Conservation (phyloP, 2,329 filamentous ascomycete species). For the Pseudogymnoascus sp. region DNA sequence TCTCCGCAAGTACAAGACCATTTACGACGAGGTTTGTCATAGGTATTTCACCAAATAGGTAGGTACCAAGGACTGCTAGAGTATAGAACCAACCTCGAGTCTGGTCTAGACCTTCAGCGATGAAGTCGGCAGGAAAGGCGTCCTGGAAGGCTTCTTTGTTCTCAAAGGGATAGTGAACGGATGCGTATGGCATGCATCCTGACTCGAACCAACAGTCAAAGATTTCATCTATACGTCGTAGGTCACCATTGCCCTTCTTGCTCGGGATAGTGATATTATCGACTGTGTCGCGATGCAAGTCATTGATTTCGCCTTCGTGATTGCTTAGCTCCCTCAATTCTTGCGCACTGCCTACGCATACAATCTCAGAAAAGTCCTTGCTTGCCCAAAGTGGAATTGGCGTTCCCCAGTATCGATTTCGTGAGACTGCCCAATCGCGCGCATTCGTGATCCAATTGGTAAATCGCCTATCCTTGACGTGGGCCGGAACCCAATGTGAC, state of each 20-base stretch:
- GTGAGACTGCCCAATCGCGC: slow-evolving; percentile 89
- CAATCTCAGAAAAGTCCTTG: slow-evolving; percentile 76
- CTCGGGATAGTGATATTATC: slow-evolving; percentile 92
- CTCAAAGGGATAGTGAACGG: slow-evolving; percentile 86
- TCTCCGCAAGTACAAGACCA: slow-evolving; percentile 85
- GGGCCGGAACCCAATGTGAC: slow-evolving; percentile 85
- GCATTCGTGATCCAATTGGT: slow-evolving; percentile 87
- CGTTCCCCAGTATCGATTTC: slow-evolving; percentile 93
- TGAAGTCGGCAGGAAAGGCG: slow-evolving; percentile 86
- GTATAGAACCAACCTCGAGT: slow-evolving; percentile 98
- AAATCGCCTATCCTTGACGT: slow-evolving; percentile 88
- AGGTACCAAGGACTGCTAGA: slow-evolving; percentile 76
- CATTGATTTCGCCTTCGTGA: slow-evolving; percentile 72
- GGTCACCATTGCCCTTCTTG: slow-evolving; percentile 71
- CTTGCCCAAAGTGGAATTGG: slow-evolving; percentile 89
- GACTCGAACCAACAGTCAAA: slow-evolving; percentile 98
- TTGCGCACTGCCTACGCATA: slow-evolving; percentile 77
- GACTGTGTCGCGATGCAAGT: slow-evolving; percentile 87
- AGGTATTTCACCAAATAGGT: slow-evolving; percentile 75
- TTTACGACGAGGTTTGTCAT: slow-evolving; percentile 98
- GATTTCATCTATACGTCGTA: slow-evolving; percentile 77
- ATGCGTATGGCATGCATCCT: slow-evolving; percentile 90
- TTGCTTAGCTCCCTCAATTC: slow-evolving; percentile 82
- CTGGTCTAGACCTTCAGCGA: slow-evolving; percentile 87
- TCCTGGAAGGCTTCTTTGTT: slow-evolving; percentile 74